These are phyloP conservation scores for Irpex rosettiformis DNA, from an alignment of 1,284 basidiomycete genomes.

Conservation along the genomic window DNA sequence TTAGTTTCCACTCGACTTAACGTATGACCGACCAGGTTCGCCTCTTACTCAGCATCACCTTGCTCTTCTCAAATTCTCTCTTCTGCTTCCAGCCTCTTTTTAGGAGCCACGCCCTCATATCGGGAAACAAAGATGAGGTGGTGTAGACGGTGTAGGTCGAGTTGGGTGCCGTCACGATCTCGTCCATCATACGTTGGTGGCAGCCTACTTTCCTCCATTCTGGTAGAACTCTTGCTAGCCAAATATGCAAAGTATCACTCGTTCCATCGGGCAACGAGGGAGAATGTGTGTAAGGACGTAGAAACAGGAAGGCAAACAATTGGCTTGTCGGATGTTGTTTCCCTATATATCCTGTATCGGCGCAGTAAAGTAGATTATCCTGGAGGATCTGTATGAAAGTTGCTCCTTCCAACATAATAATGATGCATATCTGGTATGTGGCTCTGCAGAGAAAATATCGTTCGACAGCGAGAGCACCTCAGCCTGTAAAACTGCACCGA, in stretches of 20 bases:
- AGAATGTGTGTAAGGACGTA: conserved; percentile 19
- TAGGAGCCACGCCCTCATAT: conserved; percentile 27
- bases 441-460: conserved; percentile 20
- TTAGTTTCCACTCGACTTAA: too few species aligned
- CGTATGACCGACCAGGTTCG: background rate
- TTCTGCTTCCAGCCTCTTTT: conserved; percentile 24
- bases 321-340: background rate
- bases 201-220: conserved; percentile 21
- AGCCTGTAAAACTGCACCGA: conserved; percentile 6
- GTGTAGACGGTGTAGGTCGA: conserved; percentile 24
- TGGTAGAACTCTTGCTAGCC: conserved; percentile 25
- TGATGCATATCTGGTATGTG: conserved; percentile 23
- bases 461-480: conserved; percentile 21
- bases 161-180: conserved; percentile 7
- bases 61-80: conserved; percentile 20
- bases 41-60: conserved; percentile 22
- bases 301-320: conserved; percentile 26
- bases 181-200: conserved; percentile 21
- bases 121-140: conserved; percentile 20
- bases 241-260: conserved; percentile 21
- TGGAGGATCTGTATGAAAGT: conserved; percentile 18
- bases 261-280: conserved; percentile 18
- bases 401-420: conserved; percentile 20
- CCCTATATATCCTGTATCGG: background rate
- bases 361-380: conserved; percentile 21